Conservation (phyloP, 2,329 filamentous ascomycete species). For the Cladosporium sp. region DNA sequence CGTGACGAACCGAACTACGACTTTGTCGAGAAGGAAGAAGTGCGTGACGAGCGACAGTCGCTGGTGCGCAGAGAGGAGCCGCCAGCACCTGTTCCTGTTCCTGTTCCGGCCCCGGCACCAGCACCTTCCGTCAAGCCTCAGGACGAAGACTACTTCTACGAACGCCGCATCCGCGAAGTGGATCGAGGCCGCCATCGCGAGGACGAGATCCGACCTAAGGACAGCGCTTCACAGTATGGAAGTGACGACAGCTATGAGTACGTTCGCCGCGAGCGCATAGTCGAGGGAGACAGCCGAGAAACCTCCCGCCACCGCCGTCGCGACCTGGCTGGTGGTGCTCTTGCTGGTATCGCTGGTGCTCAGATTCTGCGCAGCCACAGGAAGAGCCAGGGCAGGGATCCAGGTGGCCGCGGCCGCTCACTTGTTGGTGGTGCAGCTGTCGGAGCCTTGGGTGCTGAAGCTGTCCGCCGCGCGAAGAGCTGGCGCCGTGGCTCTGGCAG, state of each 20-base stretch:
- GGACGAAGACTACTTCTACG: conserved; percentile 58
- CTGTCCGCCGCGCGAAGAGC: conserved; percentile 46
- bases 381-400: conserved; percentile 50
- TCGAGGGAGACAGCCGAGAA: conserved; percentile 32
- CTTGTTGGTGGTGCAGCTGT: conserved; percentile 55
- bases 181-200: conserved; percentile 42
- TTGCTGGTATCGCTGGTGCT: conserved; percentile 55
- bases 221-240: conserved; percentile 50
- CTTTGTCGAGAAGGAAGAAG: conserved; percentile 52
- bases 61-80: conserved; percentile 37
- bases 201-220: conserved; percentile 43
- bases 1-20: conserved; percentile 54
- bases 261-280: conserved; percentile 41
- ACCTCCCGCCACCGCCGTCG: conserved; percentile 41
- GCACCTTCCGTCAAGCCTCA: conserved; percentile 24
- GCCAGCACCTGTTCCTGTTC: conserved; percentile 26
- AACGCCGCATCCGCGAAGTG: conserved; percentile 50
- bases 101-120: conserved; percentile 6
- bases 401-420: conserved; percentile 46
- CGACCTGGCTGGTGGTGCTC: conserved; percentile 56
- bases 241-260: conserved; percentile 60
- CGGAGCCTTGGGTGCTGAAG: conserved; percentile 56
- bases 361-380: conserved; percentile 54
- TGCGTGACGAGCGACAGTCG: conserved; percentile 41
- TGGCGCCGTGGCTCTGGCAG: conserved; percentile 30